Evolutionary conservation across 1,284 basidiomycete genomes (phyloP).

Genomic region (Marasmius sp.): DNA sequence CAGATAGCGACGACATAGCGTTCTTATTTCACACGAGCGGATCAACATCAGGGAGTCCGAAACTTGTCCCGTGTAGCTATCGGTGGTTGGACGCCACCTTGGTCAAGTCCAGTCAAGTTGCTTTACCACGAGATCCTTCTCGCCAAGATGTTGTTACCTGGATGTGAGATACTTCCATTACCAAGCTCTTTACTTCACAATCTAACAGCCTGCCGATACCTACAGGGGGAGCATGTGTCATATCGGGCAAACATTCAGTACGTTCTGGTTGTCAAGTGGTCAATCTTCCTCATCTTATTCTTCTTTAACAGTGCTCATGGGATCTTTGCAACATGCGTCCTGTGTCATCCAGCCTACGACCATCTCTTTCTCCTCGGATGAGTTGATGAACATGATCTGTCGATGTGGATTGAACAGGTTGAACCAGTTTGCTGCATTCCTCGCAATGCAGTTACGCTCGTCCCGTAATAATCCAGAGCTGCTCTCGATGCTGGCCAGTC

Average conservation of each 20-base stretch:
- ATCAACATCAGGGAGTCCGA: conserved; percentile 73
- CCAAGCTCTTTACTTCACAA: conserved; percentile 17
- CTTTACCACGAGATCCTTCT: conserved; percentile 43
- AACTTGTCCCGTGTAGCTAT: conserved; percentile 66
- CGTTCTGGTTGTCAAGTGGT: conserved; percentile 28
- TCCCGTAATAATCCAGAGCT: conserved; percentile 63
- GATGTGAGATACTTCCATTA: conserved; percentile 48
- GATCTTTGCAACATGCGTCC: conserved; percentile 64
- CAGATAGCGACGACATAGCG: conserved; percentile 42
- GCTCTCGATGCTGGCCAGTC: conserved; percentile 49
- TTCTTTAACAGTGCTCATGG: conserved; percentile 57
- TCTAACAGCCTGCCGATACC: conserved; percentile 25
- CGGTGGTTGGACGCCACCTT: conserved; percentile 59
- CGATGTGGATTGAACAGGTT: conserved; percentile 67
- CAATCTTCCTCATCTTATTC: conserved; percentile 21
- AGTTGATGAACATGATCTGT: conserved; percentile 69
- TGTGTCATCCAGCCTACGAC: conserved; percentile 70
- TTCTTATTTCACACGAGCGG: conserved; percentile 77
- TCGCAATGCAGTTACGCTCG: conserved; percentile 58
- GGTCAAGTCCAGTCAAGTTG: conserved; percentile 54
- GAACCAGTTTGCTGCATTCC: conserved; percentile 68
- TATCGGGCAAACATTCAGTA: conserved; percentile 65
- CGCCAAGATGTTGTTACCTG: conserved; percentile 66
- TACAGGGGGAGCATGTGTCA: conserved; percentile 71
- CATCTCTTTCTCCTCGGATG: conserved; percentile 63